Evolutionary conservation across 2,329 filamentous ascomycete species (phyloP).

Genomic region (Arachnopeziza araneosa): DNA sequence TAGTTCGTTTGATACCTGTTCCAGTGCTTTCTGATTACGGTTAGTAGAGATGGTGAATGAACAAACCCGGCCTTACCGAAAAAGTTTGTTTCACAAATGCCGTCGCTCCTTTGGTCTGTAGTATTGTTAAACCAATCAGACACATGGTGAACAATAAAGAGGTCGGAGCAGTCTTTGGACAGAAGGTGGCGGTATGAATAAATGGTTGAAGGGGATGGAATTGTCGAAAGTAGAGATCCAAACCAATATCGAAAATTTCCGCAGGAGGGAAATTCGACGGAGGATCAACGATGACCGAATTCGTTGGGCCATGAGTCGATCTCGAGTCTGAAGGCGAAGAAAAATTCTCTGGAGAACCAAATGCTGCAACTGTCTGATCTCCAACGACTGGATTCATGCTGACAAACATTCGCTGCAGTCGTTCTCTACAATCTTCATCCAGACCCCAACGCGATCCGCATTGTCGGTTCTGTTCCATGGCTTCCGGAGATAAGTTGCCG

Average conservation of each 20-base stretch:
- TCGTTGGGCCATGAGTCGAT: constrained; percentile 19
- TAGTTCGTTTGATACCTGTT: constrained; percentile 19
- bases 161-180: constrained; percentile 40
- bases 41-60: constrained; percentile 2
- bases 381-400: constrained; percentile 16
- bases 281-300: constrained; percentile 22
- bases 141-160: constrained; percentile 47
- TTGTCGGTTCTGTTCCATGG: constrained; percentile 6
- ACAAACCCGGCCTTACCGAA: constrained; percentile 7
- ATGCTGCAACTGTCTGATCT: constrained; percentile 16
- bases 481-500: neutral
- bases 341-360: constrained; percentile 13
- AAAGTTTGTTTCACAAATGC: constrained; percentile 35
- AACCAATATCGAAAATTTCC: constrained; percentile 47
- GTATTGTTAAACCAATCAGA: constrained; percentile 45
- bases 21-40: constrained; percentile 14
- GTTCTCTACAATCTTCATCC: constrained; percentile 37
- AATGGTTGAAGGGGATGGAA: constrained; percentile 48
- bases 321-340: constrained; percentile 23
- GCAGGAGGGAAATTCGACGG: constrained; percentile 41
- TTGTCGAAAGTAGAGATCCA: constrained; percentile 48
- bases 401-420: constrained; percentile 35
- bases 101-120: constrained; percentile 45
- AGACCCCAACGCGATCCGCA: constrained; percentile 32
- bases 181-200: constrained; percentile 48